Conservation (phyloP, 148 eudicot species). For the Limonium bicolor region DNA sequence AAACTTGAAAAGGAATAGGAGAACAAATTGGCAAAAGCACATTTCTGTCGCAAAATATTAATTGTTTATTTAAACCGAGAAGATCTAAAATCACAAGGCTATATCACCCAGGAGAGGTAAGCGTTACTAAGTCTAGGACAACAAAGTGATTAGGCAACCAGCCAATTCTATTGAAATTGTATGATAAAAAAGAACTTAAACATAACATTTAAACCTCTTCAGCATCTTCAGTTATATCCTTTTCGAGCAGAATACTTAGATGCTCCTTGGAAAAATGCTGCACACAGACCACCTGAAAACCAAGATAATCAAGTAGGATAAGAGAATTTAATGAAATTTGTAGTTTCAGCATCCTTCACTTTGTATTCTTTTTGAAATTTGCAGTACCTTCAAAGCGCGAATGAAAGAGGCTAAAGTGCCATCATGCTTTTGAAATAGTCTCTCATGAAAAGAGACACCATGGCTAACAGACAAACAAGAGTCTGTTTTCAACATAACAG, state of each 20-base stretch:
- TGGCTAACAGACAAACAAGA: constrained; percentile 54
- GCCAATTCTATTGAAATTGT: not conserved
- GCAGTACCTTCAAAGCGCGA: constrained; percentile 85
- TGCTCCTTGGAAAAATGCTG: constrained; percentile 58
- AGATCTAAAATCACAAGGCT: no score
- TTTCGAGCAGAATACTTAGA: constrained; percentile 41
- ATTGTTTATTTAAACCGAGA: no score
- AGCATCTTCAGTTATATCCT: constrained; percentile 26
- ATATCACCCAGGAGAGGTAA: no score
- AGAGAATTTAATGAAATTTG: no score
- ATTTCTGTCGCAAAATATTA: no score
- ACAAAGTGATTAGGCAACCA: no score
- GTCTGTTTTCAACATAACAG: constrained; percentile 50
- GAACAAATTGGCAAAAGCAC: not conserved
- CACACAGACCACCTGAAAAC: constrained; percentile 50
- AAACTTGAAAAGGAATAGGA: not conserved
- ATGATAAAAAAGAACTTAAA: not conserved
- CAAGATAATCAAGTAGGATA: no score
- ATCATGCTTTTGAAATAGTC: constrained; percentile 66
- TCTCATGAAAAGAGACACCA: constrained; percentile 73
- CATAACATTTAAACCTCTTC: constrained; percentile 26
- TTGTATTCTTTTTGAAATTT: no score
- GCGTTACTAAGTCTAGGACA: no score
- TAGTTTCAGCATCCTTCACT: not conserved
- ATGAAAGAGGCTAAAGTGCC: constrained; percentile 73